Conservation (phyloP, 768 basidiomycete species). For the Phylloporus arenicola region DNA sequence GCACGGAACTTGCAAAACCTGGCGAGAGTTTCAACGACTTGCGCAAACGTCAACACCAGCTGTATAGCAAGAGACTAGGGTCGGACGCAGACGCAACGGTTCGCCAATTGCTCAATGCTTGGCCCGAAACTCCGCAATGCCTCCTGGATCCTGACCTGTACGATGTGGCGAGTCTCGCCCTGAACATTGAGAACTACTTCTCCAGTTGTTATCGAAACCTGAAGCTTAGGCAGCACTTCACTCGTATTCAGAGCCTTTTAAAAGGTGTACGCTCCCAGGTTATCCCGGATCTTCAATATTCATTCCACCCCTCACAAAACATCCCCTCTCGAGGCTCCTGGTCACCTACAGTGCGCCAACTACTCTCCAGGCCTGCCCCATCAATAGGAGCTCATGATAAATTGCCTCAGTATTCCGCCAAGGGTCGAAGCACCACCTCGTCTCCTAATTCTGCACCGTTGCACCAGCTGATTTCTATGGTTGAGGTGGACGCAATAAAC, state of each 20-base stretch:
- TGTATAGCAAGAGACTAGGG: neutral
- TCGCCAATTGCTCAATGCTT: constrained; percentile 1
- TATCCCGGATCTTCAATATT: neutral
- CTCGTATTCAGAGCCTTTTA: constrained; percentile 10
- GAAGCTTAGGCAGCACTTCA: constrained; percentile 7
- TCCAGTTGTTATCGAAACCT: constrained; percentile 14
- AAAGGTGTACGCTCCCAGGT: neutral
- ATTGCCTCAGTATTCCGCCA: neutral
- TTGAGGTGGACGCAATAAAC: neutral
- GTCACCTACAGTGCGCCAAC: neutral
- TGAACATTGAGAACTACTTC: constrained; percentile 3
- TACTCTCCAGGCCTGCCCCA: constrained; percentile 1
- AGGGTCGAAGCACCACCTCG: neutral
- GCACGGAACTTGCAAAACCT: neutral
- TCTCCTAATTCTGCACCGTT: neutral
- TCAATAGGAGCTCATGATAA: neutral
- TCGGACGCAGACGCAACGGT: neutral
- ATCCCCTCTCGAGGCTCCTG: neutral
- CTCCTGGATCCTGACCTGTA: neutral
- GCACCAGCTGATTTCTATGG: neutral
- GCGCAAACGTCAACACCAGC: neutral
- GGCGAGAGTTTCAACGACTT: neutral
- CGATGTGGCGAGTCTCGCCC: neutral
- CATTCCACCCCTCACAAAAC: constrained; percentile 1
- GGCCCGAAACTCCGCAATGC: constrained; percentile 11